Evolutionary conservation across 495 filamentous ascomycete species (phyloP).

Genomic region (Aspergillus ellipticus): DNA sequence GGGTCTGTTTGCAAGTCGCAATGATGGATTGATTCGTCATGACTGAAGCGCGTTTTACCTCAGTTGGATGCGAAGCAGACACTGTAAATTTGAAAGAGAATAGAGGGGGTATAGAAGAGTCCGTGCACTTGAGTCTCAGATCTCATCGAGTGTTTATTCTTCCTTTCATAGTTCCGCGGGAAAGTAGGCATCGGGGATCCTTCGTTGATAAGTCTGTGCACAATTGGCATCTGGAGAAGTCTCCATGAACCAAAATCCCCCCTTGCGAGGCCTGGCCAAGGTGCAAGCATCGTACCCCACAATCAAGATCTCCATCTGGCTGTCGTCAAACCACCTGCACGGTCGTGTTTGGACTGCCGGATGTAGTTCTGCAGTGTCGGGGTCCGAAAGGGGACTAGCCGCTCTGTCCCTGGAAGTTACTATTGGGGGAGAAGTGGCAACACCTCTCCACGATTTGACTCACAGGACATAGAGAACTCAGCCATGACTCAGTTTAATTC

Average conservation of each 20-base stretch:
- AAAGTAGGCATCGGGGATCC: background rate
- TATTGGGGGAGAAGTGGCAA: background rate
- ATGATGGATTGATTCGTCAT: conserved; percentile 32
- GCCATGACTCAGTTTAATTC: background rate
- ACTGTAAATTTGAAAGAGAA: background rate
- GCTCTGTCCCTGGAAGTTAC: conserved; percentile 1
- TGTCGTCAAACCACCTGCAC: background rate
- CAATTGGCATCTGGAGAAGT: background rate
- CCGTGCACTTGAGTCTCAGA: background rate
- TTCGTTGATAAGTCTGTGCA: background rate
- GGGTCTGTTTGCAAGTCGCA: conserved; percentile 46
- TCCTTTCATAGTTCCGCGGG: background rate
- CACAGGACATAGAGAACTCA: background rate
- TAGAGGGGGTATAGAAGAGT: background rate
- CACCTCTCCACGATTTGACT: background rate
- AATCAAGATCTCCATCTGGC: background rate
- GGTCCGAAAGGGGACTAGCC: conserved; percentile 31
- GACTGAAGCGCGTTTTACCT: background rate
- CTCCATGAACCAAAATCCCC: background rate
- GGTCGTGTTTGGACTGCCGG: background rate
- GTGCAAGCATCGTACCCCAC: background rate
- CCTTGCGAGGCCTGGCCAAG: background rate
- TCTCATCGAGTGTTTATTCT: background rate
- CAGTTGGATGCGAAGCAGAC: background rate
- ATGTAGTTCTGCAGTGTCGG: conserved; percentile 15